Percentiles rank a stretch among this genome's conserved stretches.
Evolutionary conservation across 768 basidiomycete genomes (phyloP).

Genomic region (Stropharia rugosoannulata): DNA sequence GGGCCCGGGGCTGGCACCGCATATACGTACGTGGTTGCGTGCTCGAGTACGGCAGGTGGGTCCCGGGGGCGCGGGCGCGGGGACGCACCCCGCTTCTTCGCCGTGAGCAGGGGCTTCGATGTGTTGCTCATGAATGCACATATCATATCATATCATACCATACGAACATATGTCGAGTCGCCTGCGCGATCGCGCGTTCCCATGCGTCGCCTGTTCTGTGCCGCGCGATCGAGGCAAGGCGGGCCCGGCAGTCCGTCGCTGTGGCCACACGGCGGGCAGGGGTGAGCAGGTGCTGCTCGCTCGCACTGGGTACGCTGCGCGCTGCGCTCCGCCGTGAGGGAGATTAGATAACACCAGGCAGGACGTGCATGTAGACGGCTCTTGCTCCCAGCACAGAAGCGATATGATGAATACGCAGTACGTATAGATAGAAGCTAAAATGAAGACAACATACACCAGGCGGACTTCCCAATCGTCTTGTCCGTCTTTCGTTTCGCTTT

Average conservation of each 20-base stretch:
- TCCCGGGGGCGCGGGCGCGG: neutral
- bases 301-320: neutral
- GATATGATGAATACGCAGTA: no score
- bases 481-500: no score
- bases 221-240: neutral
- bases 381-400: neutral
- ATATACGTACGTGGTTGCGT: neutral
- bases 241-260: neutral
- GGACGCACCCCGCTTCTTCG: no score
- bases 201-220: neutral
- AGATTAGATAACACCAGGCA: neutral
- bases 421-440: no score
- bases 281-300: no score
- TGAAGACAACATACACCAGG: no score
- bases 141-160: no score
- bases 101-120: no score
- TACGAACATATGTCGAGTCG: no score
- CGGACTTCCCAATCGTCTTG: no score
- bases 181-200: neutral
- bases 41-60: neutral
- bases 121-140: no score
- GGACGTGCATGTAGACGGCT: neutral
- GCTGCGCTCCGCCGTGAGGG: neutral
- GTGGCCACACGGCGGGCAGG: neutral
- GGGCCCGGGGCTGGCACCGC: no score